Evolutionary conservation across 2,329 filamentous ascomycete species (phyloP).

Genomic region (Ophiostoma angusticollis): DNA sequence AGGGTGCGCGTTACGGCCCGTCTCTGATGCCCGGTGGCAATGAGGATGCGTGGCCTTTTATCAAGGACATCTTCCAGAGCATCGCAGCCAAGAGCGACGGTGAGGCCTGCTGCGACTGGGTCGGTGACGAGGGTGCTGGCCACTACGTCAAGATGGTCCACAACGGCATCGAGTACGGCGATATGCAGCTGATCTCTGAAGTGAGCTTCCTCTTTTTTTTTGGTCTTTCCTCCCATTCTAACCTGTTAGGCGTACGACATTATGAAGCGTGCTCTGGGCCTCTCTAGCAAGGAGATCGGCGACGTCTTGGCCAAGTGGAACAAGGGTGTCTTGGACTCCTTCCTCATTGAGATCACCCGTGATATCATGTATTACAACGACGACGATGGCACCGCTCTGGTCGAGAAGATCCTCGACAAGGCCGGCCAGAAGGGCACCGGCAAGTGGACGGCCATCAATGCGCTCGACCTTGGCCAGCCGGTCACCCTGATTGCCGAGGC

Average conservation of each 20-base stretch:
- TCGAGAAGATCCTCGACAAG: conserved; percentile 98
- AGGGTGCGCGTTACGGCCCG: conserved; percentile 94
- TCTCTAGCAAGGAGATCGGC: conserved; percentile 87
- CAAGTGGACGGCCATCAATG: conserved; percentile 99
- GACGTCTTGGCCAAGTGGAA: conserved; percentile 95
- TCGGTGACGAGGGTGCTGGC: conserved; percentile 96
- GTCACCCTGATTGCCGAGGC: conserved; percentile 97
- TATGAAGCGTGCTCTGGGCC: conserved; percentile 92
- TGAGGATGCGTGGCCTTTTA: conserved; percentile 92
- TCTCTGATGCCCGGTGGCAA: conserved; percentile 98
- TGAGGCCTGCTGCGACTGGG: conserved; percentile 98
- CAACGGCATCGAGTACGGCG: conserved; percentile 99
- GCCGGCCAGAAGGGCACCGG: conserved; percentile 99
- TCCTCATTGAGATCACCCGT: conserved; percentile 97
- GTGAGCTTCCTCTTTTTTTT: conserved; percentile 35
- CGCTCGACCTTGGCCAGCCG: conserved; percentile 94
- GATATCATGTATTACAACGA: conserved; percentile 99
- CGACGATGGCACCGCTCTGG: conserved; percentile 75
- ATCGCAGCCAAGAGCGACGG: conserved; percentile 95
- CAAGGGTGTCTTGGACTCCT: conserved; percentile 95
- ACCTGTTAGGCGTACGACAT: conserved; percentile 81
- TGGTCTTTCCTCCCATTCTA: not conserved
- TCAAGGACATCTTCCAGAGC: conserved; percentile 98
- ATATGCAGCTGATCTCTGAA: conserved; percentile 99
- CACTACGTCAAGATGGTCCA: conserved; percentile 99